phyloP scores from a whole-genome alignment of 1,139 yeast species.

The Saccharomyces hybrid region DNA sequence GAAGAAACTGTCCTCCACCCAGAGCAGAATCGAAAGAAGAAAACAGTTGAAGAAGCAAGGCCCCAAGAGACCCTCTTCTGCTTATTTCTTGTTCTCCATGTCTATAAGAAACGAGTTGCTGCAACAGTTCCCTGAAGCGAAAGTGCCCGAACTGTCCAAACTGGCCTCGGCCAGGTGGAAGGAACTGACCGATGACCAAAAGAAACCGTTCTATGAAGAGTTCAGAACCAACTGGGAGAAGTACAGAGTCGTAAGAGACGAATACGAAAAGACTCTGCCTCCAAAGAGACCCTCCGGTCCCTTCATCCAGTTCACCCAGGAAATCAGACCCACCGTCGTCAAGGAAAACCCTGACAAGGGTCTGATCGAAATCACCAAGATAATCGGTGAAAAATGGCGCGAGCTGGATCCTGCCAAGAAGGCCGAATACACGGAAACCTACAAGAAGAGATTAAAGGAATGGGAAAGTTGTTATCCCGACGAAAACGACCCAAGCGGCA shows the following conservation, averaged over 20 bases:
- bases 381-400: conserved; percentile 34
- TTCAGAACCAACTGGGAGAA: conserved; percentile 32
- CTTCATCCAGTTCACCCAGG: conserved; percentile 31
- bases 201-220: conserved; percentile 31
- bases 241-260: conserved; percentile 31
- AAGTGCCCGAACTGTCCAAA: conserved; percentile 32
- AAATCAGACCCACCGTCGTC: conserved; percentile 28
- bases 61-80: conserved; percentile 34
- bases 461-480: conserved; percentile 33
- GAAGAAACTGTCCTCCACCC: conserved; percentile 31
- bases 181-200: conserved; percentile 29
- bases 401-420: conserved; percentile 26
- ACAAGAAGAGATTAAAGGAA: conserved; percentile 31
- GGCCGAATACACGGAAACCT: conserved; percentile 30
- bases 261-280: conserved; percentile 31
- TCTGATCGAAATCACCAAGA: conserved; percentile 31
- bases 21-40: conserved; percentile 31
- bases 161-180: conserved; percentile 34
- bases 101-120: conserved; percentile 29
- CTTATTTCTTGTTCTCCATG: conserved; percentile 33
- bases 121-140: conserved; percentile 31
- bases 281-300: conserved; percentile 35
- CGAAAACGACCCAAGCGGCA: conserved; percentile 11
- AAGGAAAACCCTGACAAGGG: conserved; percentile 31
- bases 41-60: conserved; percentile 32